These are phyloP conservation scores for Cryptosporidium viatorum DNA, from an alignment of 169 alveolate species.

Conservation along the genomic window DNA sequence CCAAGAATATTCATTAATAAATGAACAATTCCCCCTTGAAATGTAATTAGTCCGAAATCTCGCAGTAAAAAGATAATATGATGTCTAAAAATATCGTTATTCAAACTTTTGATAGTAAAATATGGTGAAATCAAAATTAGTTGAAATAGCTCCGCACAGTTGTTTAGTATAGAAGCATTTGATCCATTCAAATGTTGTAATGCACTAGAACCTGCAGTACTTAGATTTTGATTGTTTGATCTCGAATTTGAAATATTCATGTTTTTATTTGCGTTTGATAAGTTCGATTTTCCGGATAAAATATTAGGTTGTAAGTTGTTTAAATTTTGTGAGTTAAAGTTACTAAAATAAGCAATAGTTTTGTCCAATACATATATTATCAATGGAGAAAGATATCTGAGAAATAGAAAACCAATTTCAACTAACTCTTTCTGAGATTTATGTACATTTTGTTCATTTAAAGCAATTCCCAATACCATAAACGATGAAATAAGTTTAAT, in stretches of 20 bases:
- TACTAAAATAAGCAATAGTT: background rate
- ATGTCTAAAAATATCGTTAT: background rate
- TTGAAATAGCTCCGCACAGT: slow-evolving; percentile 54
- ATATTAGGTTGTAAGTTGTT: background rate
- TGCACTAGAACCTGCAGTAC: background rate
- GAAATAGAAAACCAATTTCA: background rate
- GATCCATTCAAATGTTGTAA: slow-evolving; percentile 13
- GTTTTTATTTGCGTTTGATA: background rate
- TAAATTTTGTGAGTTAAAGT: background rate
- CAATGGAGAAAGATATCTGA: slow-evolving; percentile 35
- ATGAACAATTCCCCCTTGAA: slow-evolving; percentile 63
- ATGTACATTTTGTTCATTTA: background rate
- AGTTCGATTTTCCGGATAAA: background rate
- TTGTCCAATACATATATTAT: slow-evolving; percentile 35
- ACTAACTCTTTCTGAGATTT: background rate
- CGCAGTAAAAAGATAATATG: slow-evolving; percentile 10
- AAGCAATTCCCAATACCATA: slow-evolving; percentile 2
- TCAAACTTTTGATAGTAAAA: slow-evolving; percentile 1
- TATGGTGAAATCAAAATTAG: slow-evolving; percentile 36
- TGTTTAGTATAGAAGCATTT: slow-evolving; percentile 3
- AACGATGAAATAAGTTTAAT: slow-evolving; percentile 21
- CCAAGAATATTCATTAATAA: slow-evolving; percentile 42
- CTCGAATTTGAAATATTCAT: background rate
- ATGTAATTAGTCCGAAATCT: slow-evolving; percentile 39
- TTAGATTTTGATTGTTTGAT: background rate